Evolutionary conservation across 139 green algal species (phyloP).

Genomic region (Klebsormidium nitens): DNA sequence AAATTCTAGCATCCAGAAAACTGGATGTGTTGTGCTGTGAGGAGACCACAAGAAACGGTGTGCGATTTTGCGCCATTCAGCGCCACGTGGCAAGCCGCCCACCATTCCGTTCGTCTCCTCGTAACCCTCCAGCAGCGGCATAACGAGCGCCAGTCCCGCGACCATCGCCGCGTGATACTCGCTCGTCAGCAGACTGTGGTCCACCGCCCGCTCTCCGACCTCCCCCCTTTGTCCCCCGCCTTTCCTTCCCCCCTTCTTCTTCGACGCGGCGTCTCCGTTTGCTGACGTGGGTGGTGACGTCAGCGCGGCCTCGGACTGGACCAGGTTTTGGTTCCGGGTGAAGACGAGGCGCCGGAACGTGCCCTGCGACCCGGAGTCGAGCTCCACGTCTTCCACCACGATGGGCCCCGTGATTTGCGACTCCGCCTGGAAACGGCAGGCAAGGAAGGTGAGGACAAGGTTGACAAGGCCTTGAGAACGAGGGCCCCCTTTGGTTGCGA

Average conservation of each 20-base stretch:
- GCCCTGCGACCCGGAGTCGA: background rate
- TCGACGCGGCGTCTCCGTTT: constrained; percentile 1
- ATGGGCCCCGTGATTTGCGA: constrained; percentile 40
- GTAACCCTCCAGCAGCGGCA: no score
- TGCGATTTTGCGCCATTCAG: no score
- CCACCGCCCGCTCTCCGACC: constrained; percentile 19
- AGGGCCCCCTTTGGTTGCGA: no score
- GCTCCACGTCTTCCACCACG: constrained; percentile 47
- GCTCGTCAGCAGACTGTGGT: constrained; percentile 40
- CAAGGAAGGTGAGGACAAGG: no score
- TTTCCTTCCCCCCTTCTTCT: constrained; percentile 19
- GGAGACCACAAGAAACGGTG: no score
- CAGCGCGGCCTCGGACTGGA: constrained; percentile 50
- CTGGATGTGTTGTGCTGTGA: no score
- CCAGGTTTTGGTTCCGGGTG: constrained; percentile 35
- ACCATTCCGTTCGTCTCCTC: no score
- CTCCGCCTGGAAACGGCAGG: constrained; percentile 1
- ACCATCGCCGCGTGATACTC: constrained; percentile 50
- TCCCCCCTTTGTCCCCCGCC: background rate
- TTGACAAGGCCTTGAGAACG: no score
- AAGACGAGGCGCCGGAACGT: constrained; percentile 50
- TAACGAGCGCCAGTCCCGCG: constrained; percentile 39
- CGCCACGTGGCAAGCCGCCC: no score
- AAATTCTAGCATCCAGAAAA: no score
- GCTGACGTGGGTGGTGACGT: background rate